Evolutionary conservation across 106 monocot species (phyloP), one percentile per base, ranked within the genome.

Genomic region (Ottelia alismoides): DNA sequence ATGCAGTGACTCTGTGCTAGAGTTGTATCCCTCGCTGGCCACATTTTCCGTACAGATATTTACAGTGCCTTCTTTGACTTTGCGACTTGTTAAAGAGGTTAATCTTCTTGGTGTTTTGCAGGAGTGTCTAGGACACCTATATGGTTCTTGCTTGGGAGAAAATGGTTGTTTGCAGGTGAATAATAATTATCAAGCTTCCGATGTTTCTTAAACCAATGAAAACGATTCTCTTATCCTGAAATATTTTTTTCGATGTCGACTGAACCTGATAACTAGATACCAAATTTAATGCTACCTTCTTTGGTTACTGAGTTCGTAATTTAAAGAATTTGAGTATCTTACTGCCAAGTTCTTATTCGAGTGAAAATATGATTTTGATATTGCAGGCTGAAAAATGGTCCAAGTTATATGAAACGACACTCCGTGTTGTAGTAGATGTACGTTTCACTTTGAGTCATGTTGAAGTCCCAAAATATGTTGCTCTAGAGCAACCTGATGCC

Each of bases 31-130:
- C 17, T 30, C 78, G 50, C 10, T 98, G 55, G 25, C 68, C 14
- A 74, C 74, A 45, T 85, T 98, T 49, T 85, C 90, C 31, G 98
- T 98, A 31, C 98, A 98, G 72, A 79, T 98, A 50, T 83, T 98
- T 59, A 98, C 98, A 20, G 98, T 98, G 52, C 82, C 98, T 45
- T 63, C 76, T 1, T 58, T 98, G 55, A 80, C 85, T 44, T 54
- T 63, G 2, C 48, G 70, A 28, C 77, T 98, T 72, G 81, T 81
- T 17, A 56, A 35, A 5, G 79, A 83, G 54, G 43, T 68, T 12
- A 57, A 81, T 69, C 56, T 75, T 35, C 47, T 78, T 22, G 72
- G 56, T 25, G 55, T 78, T 44, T 61, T 87, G 28, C 20, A 78
- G 27, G 74, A 77, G 29, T 81, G 81, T 64, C 56, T 87, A 62